Percentiles rank a stretch among this genome's conserved stretches.
phyloP scores from a whole-genome alignment of 768 basidiomycete species.

The Paxillus ammoniavirescens region DNA sequence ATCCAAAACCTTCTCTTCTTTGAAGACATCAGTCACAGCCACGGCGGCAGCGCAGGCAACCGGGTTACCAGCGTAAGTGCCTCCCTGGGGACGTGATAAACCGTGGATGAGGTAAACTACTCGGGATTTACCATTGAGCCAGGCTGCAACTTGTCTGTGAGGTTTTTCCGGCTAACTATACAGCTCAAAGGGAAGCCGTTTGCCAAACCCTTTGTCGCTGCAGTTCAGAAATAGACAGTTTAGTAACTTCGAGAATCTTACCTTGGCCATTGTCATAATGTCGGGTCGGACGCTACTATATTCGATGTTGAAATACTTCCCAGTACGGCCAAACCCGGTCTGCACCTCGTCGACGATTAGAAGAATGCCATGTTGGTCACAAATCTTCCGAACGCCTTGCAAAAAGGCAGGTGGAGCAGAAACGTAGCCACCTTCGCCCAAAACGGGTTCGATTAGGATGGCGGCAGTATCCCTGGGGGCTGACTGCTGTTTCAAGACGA shows the following conservation, averaged over 20 bases:
- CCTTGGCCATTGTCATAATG: slow-evolving; percentile 88
- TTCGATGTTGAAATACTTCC: slow-evolving; percentile 78
- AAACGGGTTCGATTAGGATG: slow-evolving; percentile 89
- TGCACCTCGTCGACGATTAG: slow-evolving; percentile 89
- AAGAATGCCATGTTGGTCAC: slow-evolving; percentile 83
- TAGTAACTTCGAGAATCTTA: slow-evolving; percentile 18
- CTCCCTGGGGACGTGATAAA: slow-evolving; percentile 49
- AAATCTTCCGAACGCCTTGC: slow-evolving; percentile 75
- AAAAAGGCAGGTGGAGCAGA: slow-evolving; percentile 81
- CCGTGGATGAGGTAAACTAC: not conserved
- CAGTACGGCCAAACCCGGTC: slow-evolving; percentile 86
- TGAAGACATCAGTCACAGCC: slow-evolving; percentile 75
- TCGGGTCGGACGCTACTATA: slow-evolving; percentile 86
- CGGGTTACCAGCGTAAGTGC: slow-evolving; percentile 91
- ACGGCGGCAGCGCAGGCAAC: slow-evolving; percentile 90
- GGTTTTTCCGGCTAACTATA: slow-evolving; percentile 73
- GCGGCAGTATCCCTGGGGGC: slow-evolving; percentile 86
- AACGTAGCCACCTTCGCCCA: slow-evolving; percentile 96
- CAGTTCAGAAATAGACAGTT: slow-evolving; percentile 5
- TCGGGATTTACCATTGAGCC: slow-evolving; percentile 66
- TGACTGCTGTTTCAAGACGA: slow-evolving; percentile 78
- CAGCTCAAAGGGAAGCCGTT: slow-evolving; percentile 95
- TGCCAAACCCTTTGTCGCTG: slow-evolving; percentile 58
- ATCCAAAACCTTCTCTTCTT: slow-evolving; percentile 75
- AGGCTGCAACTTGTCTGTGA: slow-evolving; percentile 75